phyloP scores from a whole-genome alignment of 345 rosid species.

The Streptanthus diversifolius region DNA sequence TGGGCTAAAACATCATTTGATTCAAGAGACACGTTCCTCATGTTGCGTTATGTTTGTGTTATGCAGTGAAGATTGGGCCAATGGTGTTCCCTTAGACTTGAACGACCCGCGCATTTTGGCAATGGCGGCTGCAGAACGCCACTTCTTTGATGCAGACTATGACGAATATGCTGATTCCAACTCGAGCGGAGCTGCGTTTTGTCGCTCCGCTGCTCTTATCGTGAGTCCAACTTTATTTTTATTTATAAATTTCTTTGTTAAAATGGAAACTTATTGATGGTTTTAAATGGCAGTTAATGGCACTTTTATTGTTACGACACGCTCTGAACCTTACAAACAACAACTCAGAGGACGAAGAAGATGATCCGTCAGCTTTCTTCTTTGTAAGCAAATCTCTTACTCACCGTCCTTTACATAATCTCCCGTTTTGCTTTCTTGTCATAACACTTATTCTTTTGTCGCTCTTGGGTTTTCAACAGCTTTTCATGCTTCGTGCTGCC shows the following conservation, averaged over 20 bases:
- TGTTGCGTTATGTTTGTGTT: slow-evolving; percentile 4
- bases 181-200: slow-evolving; percentile 89
- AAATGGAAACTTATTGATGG: not conserved
- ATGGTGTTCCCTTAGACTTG: slow-evolving; percentile 73
- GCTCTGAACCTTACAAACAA: slow-evolving; percentile 63
- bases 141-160: slow-evolving; percentile 76
- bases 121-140: slow-evolving; percentile 89
- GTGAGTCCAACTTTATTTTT: slow-evolving; percentile 40
- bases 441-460: not conserved
- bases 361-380: slow-evolving; percentile 80
- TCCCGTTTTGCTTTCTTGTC: not conserved
- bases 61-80: slow-evolving; percentile 65
- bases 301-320: slow-evolving; percentile 84
- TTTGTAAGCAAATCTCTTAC: slow-evolving; percentile 49
- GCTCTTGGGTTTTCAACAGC: slow-evolving; percentile 42
- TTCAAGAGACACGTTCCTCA: not conserved
- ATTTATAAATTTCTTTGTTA: not conserved
- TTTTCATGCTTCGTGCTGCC: slow-evolving; percentile 91
- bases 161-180: slow-evolving; percentile 82
- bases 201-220: slow-evolving; percentile 91
- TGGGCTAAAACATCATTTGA: not conserved
- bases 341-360: slow-evolving; percentile 52
- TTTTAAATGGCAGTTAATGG: slow-evolving; percentile 74
- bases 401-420: not conserved
- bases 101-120: slow-evolving; percentile 84